These are phyloP conservation scores for Coemansia reversa DNA, from an alignment of 192 early-diverging fungal genomes.

Conservation along the genomic window DNA sequence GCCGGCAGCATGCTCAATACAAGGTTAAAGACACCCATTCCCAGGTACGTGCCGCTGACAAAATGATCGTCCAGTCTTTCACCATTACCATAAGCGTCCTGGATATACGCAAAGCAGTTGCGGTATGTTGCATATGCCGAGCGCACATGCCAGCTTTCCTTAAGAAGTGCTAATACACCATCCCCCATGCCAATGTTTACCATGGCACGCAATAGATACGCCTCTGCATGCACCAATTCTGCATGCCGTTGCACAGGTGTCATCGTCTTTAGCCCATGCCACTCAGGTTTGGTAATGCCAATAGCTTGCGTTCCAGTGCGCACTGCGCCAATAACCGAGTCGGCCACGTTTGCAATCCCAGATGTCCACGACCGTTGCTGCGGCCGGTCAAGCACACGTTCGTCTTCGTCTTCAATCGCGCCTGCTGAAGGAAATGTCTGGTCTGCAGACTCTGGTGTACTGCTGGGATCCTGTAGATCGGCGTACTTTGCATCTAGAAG, in stretches of 20 bases:
- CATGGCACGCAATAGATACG: conserved; percentile 68
- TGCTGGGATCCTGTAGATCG: conserved; percentile 19
- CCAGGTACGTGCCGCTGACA: conserved; percentile 75
- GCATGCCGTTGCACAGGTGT: conserved; percentile 41
- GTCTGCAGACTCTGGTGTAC: neutral
- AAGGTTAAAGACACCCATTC: conserved; percentile 77
- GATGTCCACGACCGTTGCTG: conserved; percentile 37
- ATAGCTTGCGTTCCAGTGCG: conserved; percentile 42
- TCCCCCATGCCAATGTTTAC: conserved; percentile 74
- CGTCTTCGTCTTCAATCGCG: conserved; percentile 7
- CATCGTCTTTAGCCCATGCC: conserved; percentile 36
- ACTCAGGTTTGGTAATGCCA: conserved; percentile 36
- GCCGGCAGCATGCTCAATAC: conserved; percentile 74
- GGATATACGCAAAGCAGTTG: conserved; percentile 58
- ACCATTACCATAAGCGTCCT: conserved; percentile 53
- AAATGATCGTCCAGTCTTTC: conserved; percentile 78
- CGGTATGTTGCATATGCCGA: conserved; percentile 66
- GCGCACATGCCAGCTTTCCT: conserved; percentile 77
- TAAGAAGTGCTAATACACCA: conserved; percentile 70
- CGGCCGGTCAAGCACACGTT: conserved; percentile 15
- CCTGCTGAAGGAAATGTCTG: neutral
- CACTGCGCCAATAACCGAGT: conserved; percentile 42
- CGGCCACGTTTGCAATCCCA: conserved; percentile 38
- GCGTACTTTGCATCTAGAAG: conserved; percentile 29
- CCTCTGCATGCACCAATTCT: conserved; percentile 83